These are phyloP conservation scores for Musa beccarii DNA, from an alignment of 176 grass and related monocot genomes.

Conservation along the genomic window DNA sequence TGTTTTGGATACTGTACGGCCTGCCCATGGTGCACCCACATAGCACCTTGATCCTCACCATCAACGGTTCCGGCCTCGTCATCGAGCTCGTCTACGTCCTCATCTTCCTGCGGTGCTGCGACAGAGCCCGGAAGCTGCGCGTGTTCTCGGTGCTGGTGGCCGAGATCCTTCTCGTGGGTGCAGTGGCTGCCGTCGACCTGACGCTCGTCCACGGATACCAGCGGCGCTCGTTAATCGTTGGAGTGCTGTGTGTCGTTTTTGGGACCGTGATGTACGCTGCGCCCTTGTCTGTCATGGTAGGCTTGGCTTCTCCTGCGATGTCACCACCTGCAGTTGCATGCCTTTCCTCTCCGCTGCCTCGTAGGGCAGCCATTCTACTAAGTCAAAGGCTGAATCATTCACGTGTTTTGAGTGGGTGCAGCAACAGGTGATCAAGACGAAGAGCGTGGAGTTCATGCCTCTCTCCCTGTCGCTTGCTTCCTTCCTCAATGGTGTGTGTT, in stretches of 20 bases:
- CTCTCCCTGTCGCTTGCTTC: slow-evolving; percentile 4
- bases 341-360: slow-evolving; percentile 77
- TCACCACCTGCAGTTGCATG: slow-evolving; percentile 37
- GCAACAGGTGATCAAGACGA: slow-evolving; percentile 14
- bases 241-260: slow-evolving; percentile 77
- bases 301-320: background rate
- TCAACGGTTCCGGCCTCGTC: slow-evolving; percentile 70
- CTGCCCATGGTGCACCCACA: slow-evolving; percentile 77
- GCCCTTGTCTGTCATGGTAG: slow-evolving; percentile 95
- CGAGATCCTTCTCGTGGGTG: slow-evolving; percentile 48
- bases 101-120: slow-evolving; percentile 73
- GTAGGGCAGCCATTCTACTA: background rate
- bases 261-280: slow-evolving; percentile 90
- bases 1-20: slow-evolving; percentile 97
- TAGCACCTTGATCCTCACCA: slow-evolving; percentile 88
- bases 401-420: background rate
- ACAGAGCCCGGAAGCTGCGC: slow-evolving; percentile 24
- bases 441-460: slow-evolving; percentile 22
- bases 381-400: background rate
- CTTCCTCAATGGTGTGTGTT: slow-evolving; percentile 8
- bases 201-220: slow-evolving; percentile 44
- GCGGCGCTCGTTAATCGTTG: slow-evolving; percentile 66
- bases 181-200: slow-evolving; percentile 47
- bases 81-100: slow-evolving; percentile 76
- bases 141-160: slow-evolving; percentile 40